Base-by-base conservation (phyloP, 441 rosid species). In the Adansonia rubrostipa region DNA sequence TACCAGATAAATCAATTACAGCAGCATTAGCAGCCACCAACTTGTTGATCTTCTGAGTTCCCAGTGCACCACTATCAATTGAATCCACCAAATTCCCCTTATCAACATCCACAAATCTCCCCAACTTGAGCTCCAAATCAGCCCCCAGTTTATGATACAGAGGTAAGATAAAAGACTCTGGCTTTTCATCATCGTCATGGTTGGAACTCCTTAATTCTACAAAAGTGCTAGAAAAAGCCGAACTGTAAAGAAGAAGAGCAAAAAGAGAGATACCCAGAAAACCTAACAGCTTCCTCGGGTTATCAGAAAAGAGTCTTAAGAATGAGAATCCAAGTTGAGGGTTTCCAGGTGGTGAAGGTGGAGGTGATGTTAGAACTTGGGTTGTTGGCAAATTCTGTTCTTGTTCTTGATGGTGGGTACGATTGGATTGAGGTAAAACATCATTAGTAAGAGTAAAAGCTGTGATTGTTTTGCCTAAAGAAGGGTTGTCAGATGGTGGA, bases 391-490 rank as follows among this genome's bases (percentile, higher is more conserved):
- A 11, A 24, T 5, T n/a, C 57, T 75, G 47, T 22, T 71, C 3
- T 2, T 6, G 48, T 22, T 53, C 47, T 9, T 7, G 84, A 75
- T 19, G 63, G 28, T 78, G 89, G 22, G 84, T 68, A 6, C 36
- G 81, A 77, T 62, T 75, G 20, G 78, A 28, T 44, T 67, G 85
- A 33, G 80, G 64, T 13, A 61, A 74, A 63, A 77, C 80, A 79
- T 80, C 84, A 62, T 85, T 83, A 54, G 93, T 82, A 78, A 95
- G 82, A 44, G 97, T 91, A 75, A 86, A 89, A 82, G 95, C 94
- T 74, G 99, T 88, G 81, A 93, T 91, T 36, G 98, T 96, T 87
- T 95, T 96, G 81, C 98, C 98, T 73, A 87, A 20, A 51, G 93
- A 90, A 71, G 93, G 97, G 60, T 91, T 89, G 73, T 92, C 87